Conservation (phyloP, 148 eudicot genomes). For the Nyssa sinensis region DNA sequence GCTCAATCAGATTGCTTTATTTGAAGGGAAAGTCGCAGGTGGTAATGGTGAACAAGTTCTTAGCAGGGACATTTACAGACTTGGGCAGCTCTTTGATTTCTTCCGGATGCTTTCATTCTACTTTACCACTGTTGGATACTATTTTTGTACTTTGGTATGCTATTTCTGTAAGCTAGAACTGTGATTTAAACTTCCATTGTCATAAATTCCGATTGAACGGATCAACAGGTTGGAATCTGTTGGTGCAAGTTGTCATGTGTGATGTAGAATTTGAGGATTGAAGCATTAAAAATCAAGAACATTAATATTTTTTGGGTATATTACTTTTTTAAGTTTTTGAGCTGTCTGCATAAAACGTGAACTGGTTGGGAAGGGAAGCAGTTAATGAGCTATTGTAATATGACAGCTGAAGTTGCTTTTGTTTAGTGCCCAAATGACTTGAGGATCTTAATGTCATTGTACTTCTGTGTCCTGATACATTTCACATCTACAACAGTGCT, state of each 20-base stretch:
- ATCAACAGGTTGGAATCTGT: neutral
- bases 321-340: neutral
- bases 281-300: neutral
- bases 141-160: conserved; percentile 96
- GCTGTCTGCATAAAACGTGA: neutral
- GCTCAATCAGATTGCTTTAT: conserved; percentile 94
- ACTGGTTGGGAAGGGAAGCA: too few species aligned
- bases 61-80: conserved; percentile 93
- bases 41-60: conserved; percentile 99
- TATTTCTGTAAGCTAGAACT: neutral
- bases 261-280: neutral
- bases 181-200: neutral
- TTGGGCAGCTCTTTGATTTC: conserved; percentile 97
- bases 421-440: too few species aligned
- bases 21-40: conserved; percentile 99
- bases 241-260: neutral
- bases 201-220: neutral
- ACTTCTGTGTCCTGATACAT: too few species aligned
- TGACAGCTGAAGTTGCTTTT: too few species aligned
- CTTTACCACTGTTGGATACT: conserved; percentile 93
- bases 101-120: conserved; percentile 97
- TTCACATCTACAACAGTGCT: too few species aligned
- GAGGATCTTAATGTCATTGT: too few species aligned
- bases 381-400: too few species aligned
- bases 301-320: neutral